These are phyloP conservation scores for Kalmusia sp. DNA, from an alignment of 2,329 filamentous ascomycete genomes.

Conservation along the genomic window DNA sequence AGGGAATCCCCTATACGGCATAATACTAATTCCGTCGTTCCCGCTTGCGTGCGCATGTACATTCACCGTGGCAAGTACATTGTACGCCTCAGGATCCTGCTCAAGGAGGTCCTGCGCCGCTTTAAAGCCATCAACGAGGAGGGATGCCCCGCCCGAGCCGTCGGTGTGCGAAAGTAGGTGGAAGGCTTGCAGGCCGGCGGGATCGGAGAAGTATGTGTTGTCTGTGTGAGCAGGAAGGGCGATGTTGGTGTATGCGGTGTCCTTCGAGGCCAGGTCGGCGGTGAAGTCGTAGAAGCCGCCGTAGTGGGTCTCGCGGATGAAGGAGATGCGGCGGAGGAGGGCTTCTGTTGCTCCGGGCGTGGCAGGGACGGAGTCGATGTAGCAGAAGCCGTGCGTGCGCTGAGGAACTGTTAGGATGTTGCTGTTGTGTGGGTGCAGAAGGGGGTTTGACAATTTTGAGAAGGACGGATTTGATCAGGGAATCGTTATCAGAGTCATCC, in stretches of 20 bases:
- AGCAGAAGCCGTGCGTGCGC: slow-evolving; percentile 77
- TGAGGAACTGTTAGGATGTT: slow-evolving; percentile 44
- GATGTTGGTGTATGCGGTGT: slow-evolving; percentile 90
- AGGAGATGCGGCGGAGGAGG: slow-evolving; percentile 82
- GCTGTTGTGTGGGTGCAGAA: slow-evolving; percentile 7
- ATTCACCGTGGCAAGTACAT: slow-evolving; percentile 61
- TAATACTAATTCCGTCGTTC: slow-evolving; percentile 81
- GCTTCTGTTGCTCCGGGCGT: slow-evolving; percentile 73
- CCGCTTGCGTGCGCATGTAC: slow-evolving; percentile 86
- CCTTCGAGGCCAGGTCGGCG: slow-evolving; percentile 83
- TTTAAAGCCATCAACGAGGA: slow-evolving; percentile 86
- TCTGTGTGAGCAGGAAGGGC: slow-evolving; percentile 88
- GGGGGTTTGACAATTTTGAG: slow-evolving; percentile 62
- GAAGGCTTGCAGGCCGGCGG: slow-evolving; percentile 89
- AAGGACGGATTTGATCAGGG: neutral
- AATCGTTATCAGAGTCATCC: slow-evolving; percentile 49
- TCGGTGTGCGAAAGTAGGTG: slow-evolving; percentile 84
- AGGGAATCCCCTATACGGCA: slow-evolving; percentile 72
- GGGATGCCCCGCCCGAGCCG: slow-evolving; percentile 74
- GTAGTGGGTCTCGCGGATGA: slow-evolving; percentile 91
- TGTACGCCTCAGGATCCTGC: slow-evolving; percentile 64
- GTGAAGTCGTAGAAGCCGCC: slow-evolving; percentile 88
- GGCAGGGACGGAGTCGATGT: slow-evolving; percentile 72
- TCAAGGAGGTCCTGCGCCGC: slow-evolving; percentile 67
- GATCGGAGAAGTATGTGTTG: slow-evolving; percentile 94